Evolutionary conservation across 306 rosid genomes (phyloP), one percentile per base, ranked within the genome.

Genomic region (Quercus cerris): DNA sequence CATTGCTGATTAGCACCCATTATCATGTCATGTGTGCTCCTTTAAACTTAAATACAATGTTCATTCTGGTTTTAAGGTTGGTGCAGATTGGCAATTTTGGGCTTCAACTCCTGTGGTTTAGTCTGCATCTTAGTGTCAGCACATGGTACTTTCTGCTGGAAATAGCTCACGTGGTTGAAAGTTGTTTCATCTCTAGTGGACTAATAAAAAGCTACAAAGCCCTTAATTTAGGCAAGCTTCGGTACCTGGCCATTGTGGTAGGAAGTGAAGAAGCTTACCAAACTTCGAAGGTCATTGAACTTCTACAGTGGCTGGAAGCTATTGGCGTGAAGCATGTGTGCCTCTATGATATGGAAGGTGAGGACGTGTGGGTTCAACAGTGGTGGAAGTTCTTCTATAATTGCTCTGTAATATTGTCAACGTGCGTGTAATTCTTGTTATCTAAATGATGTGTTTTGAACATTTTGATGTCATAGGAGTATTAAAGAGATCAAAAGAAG

Each of bases 291-390:
- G 80, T 94, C 77, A 85, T 82, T 84, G 77, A 84, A 78, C 95
- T 94, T 80, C 74, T 94, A 76, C 79, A 35, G 71, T 94, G 97
- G 97, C 84, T 94, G 81, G 84, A 82, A 73, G 78, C 87, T 14
- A 23, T 91, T 73, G 97, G 98, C n/a, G 82, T 92, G 70, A 91
- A 83, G 85, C 85, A 74, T 66, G 82, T 94, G 6, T 91, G 94
- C 89, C 94, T 92, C 67, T 94, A 91, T 80, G 97, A 94, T 74
- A 81, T 81, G 85, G 93, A 91, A 80, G 98, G 98, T 94, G 84
- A 72, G 77, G 84, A 69, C 38, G 38, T 62, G 70, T 59, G 68
- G 61, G 72, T 76, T 59, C 55, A 76, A 70, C 78, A 61, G 62
- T 33, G 3, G 17, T 67, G 41, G 83, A 35, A 17, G 44, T 78